Evolutionary conservation across 2,329 filamentous ascomycete genomes (phyloP), one percentile per base, ranked within the genome.

Genomic region (Lasiodiplodia citricola): DNA sequence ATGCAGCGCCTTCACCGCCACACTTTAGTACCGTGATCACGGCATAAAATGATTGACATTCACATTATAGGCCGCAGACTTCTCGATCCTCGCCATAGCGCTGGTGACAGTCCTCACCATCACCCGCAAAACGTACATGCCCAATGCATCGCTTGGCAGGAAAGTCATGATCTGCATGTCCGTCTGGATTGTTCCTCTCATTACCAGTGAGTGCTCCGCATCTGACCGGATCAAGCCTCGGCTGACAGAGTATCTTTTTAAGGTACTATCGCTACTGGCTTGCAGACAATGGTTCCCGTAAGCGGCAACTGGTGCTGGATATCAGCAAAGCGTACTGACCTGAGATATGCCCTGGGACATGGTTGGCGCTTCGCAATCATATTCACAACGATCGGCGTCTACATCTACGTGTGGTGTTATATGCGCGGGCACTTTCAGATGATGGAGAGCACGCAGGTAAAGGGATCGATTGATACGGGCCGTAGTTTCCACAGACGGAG

Each of bases 281-380:
- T 67, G 18, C 25, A 47, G 5, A 69, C 73, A 14, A 77, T 79
- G 68, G 78, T 74, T 1, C 80, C 80, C 37, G 82, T 83, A 1
- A 82, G 80, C 3, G 82, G 83, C 0, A 84, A 84, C 69, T 85
- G 83, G 83, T 84, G 83, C 73, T 85, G 83, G 83, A 84, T 85
- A 69, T 73, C 77, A 16, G 70, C 75, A 11, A 71, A 75, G 2
- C 73, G 78, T 18, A 72, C 75, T 31, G 79, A 78, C 13, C 74
- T 83, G 23, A 79, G 83, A 25, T 85, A 84, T 66, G 78, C 74
- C 1, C 75, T 85, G 55, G 81, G 80, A 0, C 83, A 85, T 66
- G 82, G 80, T 51, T 84, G 82, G 83, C 80, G 83, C 13, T 79
- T 84, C 63, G 76, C 78, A 16, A 80, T 84, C 51, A 82, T 84